Percentiles rank a stretch among this genome's conserved stretches.
These are phyloP conservation scores for Puccinellia tenuiflora DNA, from an alignment of 176 grass and related monocot genomes.

Conservation along the genomic window DNA sequence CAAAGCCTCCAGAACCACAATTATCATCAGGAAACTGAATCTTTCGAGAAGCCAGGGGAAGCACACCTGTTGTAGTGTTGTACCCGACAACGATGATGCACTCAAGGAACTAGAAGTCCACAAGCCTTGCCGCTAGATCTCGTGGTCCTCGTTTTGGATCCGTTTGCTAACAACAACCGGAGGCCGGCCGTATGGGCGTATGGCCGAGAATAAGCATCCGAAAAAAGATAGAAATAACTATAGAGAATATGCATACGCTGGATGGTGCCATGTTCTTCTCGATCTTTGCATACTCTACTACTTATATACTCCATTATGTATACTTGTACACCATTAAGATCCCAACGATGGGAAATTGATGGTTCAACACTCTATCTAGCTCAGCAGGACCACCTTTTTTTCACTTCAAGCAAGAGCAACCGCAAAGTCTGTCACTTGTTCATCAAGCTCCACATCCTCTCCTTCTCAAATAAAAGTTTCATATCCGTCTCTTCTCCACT, in stretches of 20 bases:
- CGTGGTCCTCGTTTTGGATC: neutral
- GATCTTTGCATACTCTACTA: neutral
- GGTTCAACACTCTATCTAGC: neutral
- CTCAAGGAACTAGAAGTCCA: neutral
- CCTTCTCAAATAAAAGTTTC: neutral
- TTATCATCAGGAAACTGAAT: neutral
- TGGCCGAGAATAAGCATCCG: neutral
- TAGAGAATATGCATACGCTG: neutral
- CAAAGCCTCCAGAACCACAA: slow-evolving; percentile 7
- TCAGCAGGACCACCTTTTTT: neutral
- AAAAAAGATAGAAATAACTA: neutral
- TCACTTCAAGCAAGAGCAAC: slow-evolving; percentile 1
- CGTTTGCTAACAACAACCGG: neutral
- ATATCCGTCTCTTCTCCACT: neutral
- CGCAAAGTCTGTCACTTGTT: neutral
- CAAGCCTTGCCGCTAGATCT: neutral
- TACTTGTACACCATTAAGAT: neutral
- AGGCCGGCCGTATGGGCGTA: neutral
- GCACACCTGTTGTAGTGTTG: slow-evolving; percentile 4
- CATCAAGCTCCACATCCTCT: neutral
- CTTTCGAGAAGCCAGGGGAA: neutral
- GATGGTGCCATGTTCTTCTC: neutral
- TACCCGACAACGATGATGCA: neutral
- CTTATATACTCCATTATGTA: neutral
- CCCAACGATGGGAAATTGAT: neutral